Conservation (phyloP, 768 basidiomycete genomes). For the Lactarius pseudohatsudake region DNA sequence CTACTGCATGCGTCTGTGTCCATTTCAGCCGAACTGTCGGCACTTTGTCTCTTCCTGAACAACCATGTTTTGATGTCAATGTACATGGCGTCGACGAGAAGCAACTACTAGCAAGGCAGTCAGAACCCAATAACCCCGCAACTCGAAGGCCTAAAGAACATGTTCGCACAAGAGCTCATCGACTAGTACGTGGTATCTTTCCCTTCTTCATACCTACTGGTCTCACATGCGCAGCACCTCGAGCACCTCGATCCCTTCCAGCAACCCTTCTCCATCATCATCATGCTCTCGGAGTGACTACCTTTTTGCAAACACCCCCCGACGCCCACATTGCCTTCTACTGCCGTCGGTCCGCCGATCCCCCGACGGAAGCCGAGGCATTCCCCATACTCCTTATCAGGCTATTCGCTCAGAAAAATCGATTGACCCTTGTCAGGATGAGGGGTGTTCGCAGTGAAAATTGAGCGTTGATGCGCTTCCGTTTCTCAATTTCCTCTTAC, state of each 20-base stretch:
- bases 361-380: constrained; percentile 67
- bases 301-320: constrained; percentile 80
- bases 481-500: too few species aligned
- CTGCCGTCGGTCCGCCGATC: constrained; percentile 50
- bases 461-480: too few species aligned
- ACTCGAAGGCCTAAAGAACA: constrained; percentile 45
- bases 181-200: constrained; percentile 64
- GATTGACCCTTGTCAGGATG: too few species aligned
- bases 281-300: constrained; percentile 81
- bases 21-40: too few species aligned
- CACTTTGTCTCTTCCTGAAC: too few species aligned
- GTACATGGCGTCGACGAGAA: constrained; percentile 47
- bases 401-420: too few species aligned
- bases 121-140: too few species aligned
- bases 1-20: too few species aligned
- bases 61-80: too few species aligned
- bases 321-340: constrained; percentile 91
- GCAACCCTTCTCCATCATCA: constrained; percentile 61
- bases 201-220: too few species aligned
- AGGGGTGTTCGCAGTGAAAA: too few species aligned
- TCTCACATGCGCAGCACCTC: constrained; percentile 51
- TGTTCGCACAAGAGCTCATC: constrained; percentile 76
- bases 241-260: constrained; percentile 84
- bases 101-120: too few species aligned
- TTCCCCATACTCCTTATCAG: constrained; percentile 14